These are phyloP conservation scores for Spiromastix sp. DNA, from an alignment of 2,329 filamentous ascomycete genomes.

Conservation along the genomic window DNA sequence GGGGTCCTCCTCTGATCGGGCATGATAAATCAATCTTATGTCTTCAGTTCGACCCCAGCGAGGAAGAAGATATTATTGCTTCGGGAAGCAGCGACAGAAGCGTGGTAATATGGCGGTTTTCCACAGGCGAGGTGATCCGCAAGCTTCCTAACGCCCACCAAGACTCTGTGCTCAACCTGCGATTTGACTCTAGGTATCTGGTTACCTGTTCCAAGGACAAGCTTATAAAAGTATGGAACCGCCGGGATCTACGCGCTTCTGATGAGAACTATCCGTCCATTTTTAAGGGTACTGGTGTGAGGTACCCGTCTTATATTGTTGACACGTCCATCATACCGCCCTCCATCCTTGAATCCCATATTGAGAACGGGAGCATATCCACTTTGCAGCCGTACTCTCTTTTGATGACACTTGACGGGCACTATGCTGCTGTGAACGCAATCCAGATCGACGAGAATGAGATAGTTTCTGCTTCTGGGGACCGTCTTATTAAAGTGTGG, in stretches of 20 bases:
- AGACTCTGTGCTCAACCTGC: slow-evolving; percentile 87
- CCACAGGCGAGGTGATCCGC: slow-evolving; percentile 73
- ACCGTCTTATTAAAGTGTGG: slow-evolving; percentile 91
- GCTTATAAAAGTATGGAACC: slow-evolving; percentile 92
- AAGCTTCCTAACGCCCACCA: slow-evolving; percentile 65
- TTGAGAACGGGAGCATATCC: slow-evolving; percentile 31
- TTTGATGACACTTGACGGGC: slow-evolving; percentile 71
- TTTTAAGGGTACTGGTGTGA: slow-evolving; percentile 30
- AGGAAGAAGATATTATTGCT: slow-evolving; percentile 83
- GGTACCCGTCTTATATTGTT: slow-evolving; percentile 45
- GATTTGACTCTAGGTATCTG: slow-evolving; percentile 82
- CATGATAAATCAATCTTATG: slow-evolving; percentile 85
- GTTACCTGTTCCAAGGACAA: slow-evolving; percentile 98
- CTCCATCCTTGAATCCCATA: slow-evolving; percentile 30
- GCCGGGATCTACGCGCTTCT: slow-evolving; percentile 48
- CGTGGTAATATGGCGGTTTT: slow-evolving; percentile 88
- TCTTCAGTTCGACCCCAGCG: slow-evolving; percentile 83
- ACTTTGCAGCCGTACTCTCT: slow-evolving; percentile 57
- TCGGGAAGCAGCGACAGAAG: slow-evolving; percentile 89
- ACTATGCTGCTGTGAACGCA: slow-evolving; percentile 87
- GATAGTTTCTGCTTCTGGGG: slow-evolving; percentile 89
- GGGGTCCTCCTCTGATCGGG: slow-evolving; percentile 60
- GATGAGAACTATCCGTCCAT: slow-evolving; percentile 37
- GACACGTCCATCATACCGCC: slow-evolving; percentile 36
- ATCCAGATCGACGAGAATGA: slow-evolving; percentile 80